Evolutionary conservation across 495 filamentous ascomycete genomes (phyloP).

Genomic region (Xylaria acuta): DNA sequence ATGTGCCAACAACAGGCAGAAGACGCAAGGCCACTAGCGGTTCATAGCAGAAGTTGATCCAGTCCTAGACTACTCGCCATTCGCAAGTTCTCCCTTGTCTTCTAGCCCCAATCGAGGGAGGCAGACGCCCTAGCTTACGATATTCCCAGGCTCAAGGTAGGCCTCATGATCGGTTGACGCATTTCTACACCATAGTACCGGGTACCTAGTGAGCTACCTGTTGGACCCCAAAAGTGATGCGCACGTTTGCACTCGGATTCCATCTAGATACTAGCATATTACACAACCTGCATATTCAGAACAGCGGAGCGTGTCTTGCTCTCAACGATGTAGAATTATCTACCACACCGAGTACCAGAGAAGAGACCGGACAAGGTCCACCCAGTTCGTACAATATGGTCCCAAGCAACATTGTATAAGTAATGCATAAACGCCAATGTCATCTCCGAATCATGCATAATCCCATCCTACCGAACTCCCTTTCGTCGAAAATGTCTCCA

Average conservation of each 20-base stretch:
- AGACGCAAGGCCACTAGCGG: not conserved
- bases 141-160: not conserved
- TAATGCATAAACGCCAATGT: constrained; percentile 42
- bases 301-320: not conserved
- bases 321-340: constrained; percentile 20
- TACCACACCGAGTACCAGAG: constrained; percentile 21
- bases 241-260: not conserved
- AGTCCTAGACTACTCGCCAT: not conserved
- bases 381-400: constrained; percentile 33
- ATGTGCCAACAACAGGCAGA: not conserved
- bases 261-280: not conserved
- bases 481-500: constrained; percentile 22
- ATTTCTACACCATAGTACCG: not conserved
- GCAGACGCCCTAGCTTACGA: not conserved
- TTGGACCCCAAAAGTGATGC: not conserved
- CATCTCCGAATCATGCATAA: constrained; percentile 35
- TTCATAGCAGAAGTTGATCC: not conserved
- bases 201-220: not conserved
- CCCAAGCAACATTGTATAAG: constrained; percentile 29
- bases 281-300: not conserved
- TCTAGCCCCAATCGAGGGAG: not conserved
- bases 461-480: constrained; percentile 36
- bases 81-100: not conserved
- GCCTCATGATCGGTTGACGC: not conserved
- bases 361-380: constrained; percentile 30